Evolutionary conservation across 176 grass and related monocot species (phyloP), one percentile per base, ranked within the genome.

Genomic region (Oropetium thomaeum): DNA sequence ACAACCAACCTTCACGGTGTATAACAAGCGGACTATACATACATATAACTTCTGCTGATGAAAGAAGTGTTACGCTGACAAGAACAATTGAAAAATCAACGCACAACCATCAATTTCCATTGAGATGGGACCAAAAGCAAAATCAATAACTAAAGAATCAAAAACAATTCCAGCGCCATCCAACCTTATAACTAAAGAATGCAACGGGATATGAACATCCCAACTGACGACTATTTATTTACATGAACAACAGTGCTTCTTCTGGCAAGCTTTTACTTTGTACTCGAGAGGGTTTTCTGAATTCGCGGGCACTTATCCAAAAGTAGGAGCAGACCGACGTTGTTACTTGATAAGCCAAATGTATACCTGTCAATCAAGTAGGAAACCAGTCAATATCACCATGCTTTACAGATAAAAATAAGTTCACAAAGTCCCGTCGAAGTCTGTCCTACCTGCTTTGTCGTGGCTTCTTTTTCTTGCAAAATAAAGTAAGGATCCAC

Each of bases 281-380:
- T 87, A 73, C 70, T 85, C 19, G 71, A 27, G 35, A 82, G 70
- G 42, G 40, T 82, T 51, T 81, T 90, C 79, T 89, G 81, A 53
- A 93, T 80, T 58, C 73, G 73, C 7, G 89, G 96, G 65, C 65
- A 90, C 76, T 92, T 95, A 49, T 99, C 89, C 75, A 99, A 51
- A 37, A 99, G 87, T 70, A 95, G 7, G 59, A 99, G 76, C 78
- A 99, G 78, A 3, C 96, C 96, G 0, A 81, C 87, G 75, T 92
- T 99, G 77, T 81, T 90, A 76, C 72, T 86, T 44, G 96, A 92
- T 65, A 86, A 58, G 25, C 87, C 91, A 77, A 99, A 87, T 48
- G 82, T 87, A 70, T 99, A 92, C 76, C 96, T 99, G 82, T 74
- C 73, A 86, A 75, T 58, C 41, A 87, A 76, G 27, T 27, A 77